These are phyloP conservation scores for Cordyceps militaris DNA, from an alignment of 2,329 filamentous ascomycete genomes.

Conservation along the genomic window DNA sequence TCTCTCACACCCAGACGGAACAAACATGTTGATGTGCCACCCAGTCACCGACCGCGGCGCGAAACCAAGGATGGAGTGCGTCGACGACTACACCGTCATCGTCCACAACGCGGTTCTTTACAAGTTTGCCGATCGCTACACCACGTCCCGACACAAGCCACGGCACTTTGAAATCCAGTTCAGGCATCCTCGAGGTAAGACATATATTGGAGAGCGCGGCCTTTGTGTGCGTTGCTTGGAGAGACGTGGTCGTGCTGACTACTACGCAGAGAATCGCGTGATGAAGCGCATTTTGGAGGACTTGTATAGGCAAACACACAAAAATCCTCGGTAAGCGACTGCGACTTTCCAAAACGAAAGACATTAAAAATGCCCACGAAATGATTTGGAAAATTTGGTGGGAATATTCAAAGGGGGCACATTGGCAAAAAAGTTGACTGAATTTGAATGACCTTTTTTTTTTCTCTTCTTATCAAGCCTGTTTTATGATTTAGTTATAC, in stretches of 20 bases:
- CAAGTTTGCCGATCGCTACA: conserved; percentile 7
- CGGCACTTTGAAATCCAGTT: conserved; percentile 1
- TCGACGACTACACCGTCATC: background rate
- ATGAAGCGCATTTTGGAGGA: conserved; percentile 1
- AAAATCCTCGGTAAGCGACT: too few relatives aligned
- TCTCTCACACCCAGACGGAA: background rate
- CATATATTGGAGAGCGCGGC: too few relatives aligned
- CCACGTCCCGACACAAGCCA: background rate
- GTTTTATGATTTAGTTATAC: conserved; percentile 2
- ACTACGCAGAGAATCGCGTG: background rate
- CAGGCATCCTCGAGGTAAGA: background rate
- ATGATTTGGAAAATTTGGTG: background rate
- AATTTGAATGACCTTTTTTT: background rate
- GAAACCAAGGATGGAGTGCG: background rate
- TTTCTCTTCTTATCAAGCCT: background rate
- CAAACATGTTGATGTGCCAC: background rate
- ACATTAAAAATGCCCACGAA: background rate
- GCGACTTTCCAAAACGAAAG: too few relatives aligned
- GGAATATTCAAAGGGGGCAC: background rate
- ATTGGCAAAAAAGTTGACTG: background rate
- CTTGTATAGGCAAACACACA: too few relatives aligned
- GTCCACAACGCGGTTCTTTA: background rate
- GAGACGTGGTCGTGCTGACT: background rate
- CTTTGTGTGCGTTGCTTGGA: background rate
- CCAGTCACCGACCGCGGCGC: background rate